Conservation (phyloP, 768 basidiomycete genomes). For the Melanogaster broomeanus region DNA sequence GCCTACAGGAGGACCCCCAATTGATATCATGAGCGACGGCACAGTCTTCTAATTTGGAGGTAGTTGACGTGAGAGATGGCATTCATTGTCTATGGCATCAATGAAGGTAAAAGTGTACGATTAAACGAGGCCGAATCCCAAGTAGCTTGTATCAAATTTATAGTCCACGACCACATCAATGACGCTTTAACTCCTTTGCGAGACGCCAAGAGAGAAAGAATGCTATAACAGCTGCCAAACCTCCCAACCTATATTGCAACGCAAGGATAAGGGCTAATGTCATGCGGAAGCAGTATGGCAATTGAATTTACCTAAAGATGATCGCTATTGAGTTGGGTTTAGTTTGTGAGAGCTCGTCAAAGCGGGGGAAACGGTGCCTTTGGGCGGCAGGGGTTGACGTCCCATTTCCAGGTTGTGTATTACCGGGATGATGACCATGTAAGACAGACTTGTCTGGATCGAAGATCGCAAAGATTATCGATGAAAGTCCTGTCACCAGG, state of each 20-base stretch:
- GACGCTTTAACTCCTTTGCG: slow-evolving; percentile 50
- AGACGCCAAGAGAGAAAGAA: slow-evolving; percentile 57
- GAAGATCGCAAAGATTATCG: slow-evolving; percentile 83
- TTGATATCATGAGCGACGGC: slow-evolving; percentile 84
- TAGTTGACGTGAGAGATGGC: neutral
- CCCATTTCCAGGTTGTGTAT: slow-evolving; percentile 5
- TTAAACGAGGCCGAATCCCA: neutral
- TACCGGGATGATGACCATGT: slow-evolving; percentile 34
- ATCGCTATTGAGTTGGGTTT: slow-evolving; percentile 74
- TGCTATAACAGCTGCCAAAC: slow-evolving; percentile 53
- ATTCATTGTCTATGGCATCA: neutral
- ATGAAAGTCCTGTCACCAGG: slow-evolving; percentile 82
- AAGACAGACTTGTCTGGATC: slow-evolving; percentile 59
- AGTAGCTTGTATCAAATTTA: neutral
- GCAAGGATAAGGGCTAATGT: neutral
- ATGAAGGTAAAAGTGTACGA: neutral
- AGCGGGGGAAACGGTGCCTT: slow-evolving; percentile 12
- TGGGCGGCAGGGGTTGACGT: slow-evolving; percentile 4
- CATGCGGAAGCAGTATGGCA: neutral
- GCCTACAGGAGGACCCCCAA: slow-evolving; percentile 76
- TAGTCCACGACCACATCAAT: neutral
- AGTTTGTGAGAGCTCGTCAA: slow-evolving; percentile 5
- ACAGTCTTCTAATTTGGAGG: slow-evolving; percentile 62
- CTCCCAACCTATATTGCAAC: slow-evolving; percentile 48
- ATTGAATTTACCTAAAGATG: slow-evolving; percentile 63